Conservation (phyloP, 495 filamentous ascomycete genomes). For the Lepidopterella palustris region DNA sequence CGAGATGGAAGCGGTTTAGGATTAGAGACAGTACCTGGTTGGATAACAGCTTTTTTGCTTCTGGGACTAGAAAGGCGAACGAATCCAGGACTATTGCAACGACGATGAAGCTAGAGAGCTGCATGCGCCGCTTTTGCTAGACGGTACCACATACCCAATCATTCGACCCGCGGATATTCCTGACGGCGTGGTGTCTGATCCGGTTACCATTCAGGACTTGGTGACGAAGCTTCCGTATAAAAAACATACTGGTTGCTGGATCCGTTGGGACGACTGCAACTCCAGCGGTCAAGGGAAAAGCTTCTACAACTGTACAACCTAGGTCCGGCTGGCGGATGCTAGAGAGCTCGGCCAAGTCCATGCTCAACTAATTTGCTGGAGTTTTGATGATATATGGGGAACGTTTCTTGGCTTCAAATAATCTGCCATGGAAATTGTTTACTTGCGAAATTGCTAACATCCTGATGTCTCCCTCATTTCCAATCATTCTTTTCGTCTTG, state of each 20-base stretch:
- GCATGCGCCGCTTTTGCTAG: neutral
- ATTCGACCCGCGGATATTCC: neutral
- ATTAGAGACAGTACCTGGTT: neutral
- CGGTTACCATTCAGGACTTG: neutral
- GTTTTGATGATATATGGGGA: too few relatives aligned
- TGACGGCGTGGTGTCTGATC: neutral
- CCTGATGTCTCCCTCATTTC: too few relatives aligned
- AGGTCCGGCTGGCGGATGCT: neutral
- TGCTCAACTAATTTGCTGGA: too few relatives aligned
- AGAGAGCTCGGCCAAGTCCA: neutral
- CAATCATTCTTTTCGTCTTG: too few relatives aligned
- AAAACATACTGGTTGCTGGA: neutral
- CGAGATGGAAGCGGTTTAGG: neutral
- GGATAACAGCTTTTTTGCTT: slow-evolving; percentile 21
- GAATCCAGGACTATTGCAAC: neutral
- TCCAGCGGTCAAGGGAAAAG: neutral
- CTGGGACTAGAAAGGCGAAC: neutral
- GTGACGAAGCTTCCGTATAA: neutral
- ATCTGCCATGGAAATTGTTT: too few relatives aligned
- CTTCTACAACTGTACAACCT: neutral
- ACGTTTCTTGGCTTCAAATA: too few relatives aligned
- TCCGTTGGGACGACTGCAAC: neutral
- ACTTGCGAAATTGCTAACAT: too few relatives aligned
- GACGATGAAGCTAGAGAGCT: too few relatives aligned
- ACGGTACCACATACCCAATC: neutral